These are phyloP conservation scores for Cutaneotrichosporon cavernicola DNA, from an alignment of 1,284 basidiomycete genomes.

Conservation along the genomic window DNA sequence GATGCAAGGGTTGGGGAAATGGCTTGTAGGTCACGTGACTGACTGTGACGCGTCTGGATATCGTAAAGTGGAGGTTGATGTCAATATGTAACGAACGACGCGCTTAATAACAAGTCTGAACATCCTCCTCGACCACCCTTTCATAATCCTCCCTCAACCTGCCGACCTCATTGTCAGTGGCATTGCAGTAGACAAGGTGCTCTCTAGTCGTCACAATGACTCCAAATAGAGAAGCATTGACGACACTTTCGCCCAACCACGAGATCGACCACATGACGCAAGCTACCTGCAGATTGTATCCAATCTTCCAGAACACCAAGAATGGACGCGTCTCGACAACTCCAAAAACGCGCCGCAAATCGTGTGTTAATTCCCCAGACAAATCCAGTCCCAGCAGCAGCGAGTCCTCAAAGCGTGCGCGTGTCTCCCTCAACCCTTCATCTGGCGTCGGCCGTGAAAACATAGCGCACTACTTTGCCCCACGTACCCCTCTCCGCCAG, in stretches of 20 bases:
- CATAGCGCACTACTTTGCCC: constrained; percentile 10
- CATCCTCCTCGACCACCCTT: background rate
- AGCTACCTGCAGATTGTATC: constrained; percentile 4
- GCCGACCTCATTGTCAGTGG: background rate
- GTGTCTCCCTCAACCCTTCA: background rate
- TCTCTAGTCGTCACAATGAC: background rate
- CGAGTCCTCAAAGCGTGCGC: background rate
- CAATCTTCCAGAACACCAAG: constrained; percentile 14
- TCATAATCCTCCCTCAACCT: background rate
- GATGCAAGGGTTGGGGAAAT: too few species aligned
- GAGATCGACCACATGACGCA: background rate
- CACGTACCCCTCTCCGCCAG: background rate
- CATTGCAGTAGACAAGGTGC: background rate
- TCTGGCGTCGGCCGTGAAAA: background rate
- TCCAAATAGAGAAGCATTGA: background rate
- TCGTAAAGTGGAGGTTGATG: constrained; percentile 3
- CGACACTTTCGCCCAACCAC: background rate
- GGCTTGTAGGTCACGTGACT: background rate
- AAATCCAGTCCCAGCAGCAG: background rate
- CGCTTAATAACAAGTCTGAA: background rate
- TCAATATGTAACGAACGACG: background rate
- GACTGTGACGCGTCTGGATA: background rate
- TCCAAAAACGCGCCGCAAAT: background rate
- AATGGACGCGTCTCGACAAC: background rate
- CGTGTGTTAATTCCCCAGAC: background rate